Evolutionary conservation across 768 basidiomycete species (phyloP).

Genomic region (Dacryopinax primogenitus): DNA sequence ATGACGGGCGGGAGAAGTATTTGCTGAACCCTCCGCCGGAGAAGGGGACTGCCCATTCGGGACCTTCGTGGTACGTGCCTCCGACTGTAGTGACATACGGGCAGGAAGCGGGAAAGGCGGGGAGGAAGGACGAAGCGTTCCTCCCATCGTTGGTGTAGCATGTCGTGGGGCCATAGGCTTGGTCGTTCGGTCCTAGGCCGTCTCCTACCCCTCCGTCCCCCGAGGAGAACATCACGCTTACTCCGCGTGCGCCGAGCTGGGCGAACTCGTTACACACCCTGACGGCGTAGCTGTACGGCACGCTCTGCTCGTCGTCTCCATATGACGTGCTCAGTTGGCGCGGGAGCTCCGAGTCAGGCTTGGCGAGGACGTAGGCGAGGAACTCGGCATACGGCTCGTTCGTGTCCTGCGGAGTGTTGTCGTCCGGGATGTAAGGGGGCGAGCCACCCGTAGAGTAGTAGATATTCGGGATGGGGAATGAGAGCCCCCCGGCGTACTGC

Average conservation of each 20-base stretch:
- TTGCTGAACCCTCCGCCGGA: slow-evolving; percentile 67
- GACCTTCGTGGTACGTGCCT: slow-evolving; percentile 41
- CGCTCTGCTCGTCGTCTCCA: slow-evolving; percentile 56
- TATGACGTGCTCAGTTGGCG: slow-evolving; percentile 61
- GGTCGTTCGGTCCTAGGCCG: slow-evolving; percentile 27
- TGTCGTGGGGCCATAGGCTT: slow-evolving; percentile 37
- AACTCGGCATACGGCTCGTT: slow-evolving; percentile 4
- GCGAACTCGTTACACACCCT: slow-evolving; percentile 46
- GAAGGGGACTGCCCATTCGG: slow-evolving; percentile 47
- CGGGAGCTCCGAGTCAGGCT: slow-evolving; percentile 32
- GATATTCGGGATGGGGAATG: slow-evolving; percentile 45
- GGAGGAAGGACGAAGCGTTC: slow-evolving; percentile 41
- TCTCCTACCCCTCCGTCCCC: slow-evolving; percentile 63
- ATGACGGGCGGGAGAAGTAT: slow-evolving; percentile 42
- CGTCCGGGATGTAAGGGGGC: slow-evolving; percentile 46
- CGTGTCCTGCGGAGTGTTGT: slow-evolving; percentile 26
- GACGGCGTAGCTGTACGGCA: slow-evolving; percentile 14
- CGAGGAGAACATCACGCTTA: slow-evolving; percentile 50
- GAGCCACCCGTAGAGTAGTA: slow-evolving; percentile 52
- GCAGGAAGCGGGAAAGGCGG: slow-evolving; percentile 46
- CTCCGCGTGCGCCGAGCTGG: slow-evolving; percentile 53
- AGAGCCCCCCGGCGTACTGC: slow-evolving; percentile 40
- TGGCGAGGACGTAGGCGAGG: slow-evolving; percentile 41
- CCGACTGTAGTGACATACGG: slow-evolving; percentile 59
- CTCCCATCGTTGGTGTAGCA: slow-evolving; percentile 50